Conservation (phyloP, 148 eudicot genomes). For the Diospyros lotus region DNA sequence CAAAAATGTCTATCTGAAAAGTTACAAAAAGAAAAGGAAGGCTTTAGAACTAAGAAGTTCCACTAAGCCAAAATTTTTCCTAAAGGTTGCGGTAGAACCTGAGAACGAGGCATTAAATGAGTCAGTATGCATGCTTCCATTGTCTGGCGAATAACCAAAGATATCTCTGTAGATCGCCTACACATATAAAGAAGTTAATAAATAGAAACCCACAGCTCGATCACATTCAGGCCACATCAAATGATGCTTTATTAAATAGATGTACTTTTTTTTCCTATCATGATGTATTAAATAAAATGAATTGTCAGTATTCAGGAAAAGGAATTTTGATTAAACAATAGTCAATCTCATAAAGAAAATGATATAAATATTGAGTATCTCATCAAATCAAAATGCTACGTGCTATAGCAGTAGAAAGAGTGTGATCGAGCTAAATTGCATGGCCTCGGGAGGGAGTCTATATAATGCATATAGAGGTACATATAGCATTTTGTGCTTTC, state of each 20-base stretch:
- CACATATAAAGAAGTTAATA: conserved; percentile 1
- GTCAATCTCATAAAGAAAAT: neutral
- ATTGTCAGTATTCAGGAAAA: neutral
- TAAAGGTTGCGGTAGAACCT: conserved; percentile 38
- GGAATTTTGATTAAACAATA: neutral
- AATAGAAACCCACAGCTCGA: neutral
- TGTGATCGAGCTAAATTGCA: no score
- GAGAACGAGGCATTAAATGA: conserved; percentile 83
- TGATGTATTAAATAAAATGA: neutral
- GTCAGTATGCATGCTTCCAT: conserved; percentile 95
- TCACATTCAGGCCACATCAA: neutral
- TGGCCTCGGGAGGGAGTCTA: no score
- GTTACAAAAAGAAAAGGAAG: neutral
- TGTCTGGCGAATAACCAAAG: conserved; percentile 91
- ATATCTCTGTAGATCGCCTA: conserved; percentile 95
- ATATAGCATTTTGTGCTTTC: no score
- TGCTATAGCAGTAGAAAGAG: no score
- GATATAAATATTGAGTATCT: neutral
- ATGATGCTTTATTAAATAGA: neutral
- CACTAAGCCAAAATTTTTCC: neutral
- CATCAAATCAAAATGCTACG: neutral
- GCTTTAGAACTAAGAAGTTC: conserved; percentile 9
- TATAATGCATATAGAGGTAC: no score
- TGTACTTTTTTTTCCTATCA: neutral
- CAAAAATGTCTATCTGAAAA: conserved; percentile 88